A percentile compares a stretch with the other conserved stretches of the same genome.
These are phyloP conservation scores for Pichia californica DNA, from an alignment of 805 yeast species.

Conservation along the genomic window DNA sequence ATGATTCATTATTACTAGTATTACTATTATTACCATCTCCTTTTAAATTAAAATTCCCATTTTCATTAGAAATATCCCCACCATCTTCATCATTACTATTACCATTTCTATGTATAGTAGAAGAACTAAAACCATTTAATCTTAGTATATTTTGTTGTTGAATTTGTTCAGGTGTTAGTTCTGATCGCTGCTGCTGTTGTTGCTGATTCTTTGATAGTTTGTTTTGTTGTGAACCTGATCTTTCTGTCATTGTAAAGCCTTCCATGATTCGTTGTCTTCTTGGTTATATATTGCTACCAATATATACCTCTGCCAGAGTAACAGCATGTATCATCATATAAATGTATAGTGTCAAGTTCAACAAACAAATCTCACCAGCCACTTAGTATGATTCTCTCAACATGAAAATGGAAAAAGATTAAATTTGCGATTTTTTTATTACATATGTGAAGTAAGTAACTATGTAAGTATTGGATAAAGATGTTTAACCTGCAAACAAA, in stretches of 20 bases:
- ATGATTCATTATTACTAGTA: not conserved
- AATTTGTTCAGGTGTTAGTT: conserved; percentile 13
- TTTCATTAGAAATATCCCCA: not conserved
- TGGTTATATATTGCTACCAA: no score
- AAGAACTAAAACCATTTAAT: conserved; percentile 10
- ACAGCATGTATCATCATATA: no score
- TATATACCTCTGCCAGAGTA: no score
- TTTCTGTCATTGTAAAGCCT: conserved; percentile 2
- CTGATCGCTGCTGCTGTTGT: conserved; percentile 18
- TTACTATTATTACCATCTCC: not conserved
- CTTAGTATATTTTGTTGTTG: conserved; percentile 14
- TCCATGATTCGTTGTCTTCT: not conserved
- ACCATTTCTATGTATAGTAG: conserved; percentile 7
- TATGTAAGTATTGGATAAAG: no score
- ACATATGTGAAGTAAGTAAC: no score
- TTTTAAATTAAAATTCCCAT: not conserved
- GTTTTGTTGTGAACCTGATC: conserved; percentile 9
- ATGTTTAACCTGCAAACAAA: no score
- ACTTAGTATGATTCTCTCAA: not conserved
- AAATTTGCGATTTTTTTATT: no score
- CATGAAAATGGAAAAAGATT: no score
- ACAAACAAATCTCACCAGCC: no score
- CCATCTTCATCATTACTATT: not conserved
- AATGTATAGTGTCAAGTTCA: no score
- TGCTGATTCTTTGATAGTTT: conserved; percentile 18